These are phyloP conservation scores for Xerocomus potaroensis DNA, from an alignment of 768 basidiomycete species.

Conservation along the genomic window DNA sequence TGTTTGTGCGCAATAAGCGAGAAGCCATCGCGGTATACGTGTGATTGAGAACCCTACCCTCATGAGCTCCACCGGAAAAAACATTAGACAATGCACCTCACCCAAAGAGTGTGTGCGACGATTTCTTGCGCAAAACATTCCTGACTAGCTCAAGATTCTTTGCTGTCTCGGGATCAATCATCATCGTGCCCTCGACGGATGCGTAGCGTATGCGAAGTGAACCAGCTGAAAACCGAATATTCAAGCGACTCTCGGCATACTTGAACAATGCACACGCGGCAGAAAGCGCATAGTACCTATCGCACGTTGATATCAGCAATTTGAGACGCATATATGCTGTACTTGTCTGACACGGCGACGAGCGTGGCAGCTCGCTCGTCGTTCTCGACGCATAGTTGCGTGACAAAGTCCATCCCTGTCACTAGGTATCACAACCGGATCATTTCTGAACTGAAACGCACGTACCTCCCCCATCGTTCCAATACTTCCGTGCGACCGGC, in stretches of 20 bases:
- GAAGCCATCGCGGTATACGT: constrained; percentile 90
- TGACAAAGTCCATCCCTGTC: constrained; percentile 73
- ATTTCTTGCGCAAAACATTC: constrained; percentile 66
- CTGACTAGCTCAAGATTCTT: constrained; percentile 85
- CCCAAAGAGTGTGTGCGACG: constrained; percentile 77
- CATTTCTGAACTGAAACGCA: not conserved
- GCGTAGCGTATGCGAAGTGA: constrained; percentile 74
- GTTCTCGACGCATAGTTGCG: constrained; percentile 73
- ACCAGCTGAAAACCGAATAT: constrained; percentile 61
- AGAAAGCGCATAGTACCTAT: constrained; percentile 84
- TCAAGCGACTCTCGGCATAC: constrained; percentile 65
- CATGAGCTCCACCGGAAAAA: not conserved
- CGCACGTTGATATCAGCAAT: constrained; percentile 5
- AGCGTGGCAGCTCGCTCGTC: constrained; percentile 79
- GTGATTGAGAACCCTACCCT: constrained; percentile 61
- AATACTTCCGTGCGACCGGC: constrained; percentile 72
- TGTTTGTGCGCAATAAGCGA: constrained; percentile 71
- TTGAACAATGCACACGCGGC: constrained; percentile 87
- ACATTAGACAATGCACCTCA: constrained; percentile 22
- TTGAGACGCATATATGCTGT: constrained; percentile 34
- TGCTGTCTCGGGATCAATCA: constrained; percentile 89
- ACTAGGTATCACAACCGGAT: not conserved
- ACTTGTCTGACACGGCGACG: constrained; percentile 79
- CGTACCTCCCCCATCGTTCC: constrained; percentile 79
- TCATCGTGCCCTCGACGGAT: constrained; percentile 87